Percentiles rank a stretch among this genome's conserved stretches.
Evolutionary conservation across 2,329 filamentous ascomycete genomes (phyloP).

Genomic region (Aspergillus sp.): DNA sequence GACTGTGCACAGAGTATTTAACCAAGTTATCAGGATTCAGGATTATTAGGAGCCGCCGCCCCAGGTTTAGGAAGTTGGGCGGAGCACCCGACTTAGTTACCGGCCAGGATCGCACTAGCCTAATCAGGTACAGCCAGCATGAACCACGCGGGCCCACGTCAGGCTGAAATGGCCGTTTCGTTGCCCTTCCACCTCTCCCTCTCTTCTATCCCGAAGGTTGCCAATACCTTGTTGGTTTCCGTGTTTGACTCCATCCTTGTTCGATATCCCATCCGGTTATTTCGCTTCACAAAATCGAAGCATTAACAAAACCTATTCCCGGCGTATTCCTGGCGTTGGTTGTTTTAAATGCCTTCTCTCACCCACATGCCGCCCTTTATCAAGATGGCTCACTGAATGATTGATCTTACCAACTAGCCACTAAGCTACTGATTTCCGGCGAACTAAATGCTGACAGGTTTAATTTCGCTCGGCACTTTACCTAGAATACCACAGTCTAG

Average conservation of each 20-base stretch:
- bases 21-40: no score
- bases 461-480: neutral
- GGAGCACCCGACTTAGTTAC: no score
- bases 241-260: neutral
- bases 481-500: conserved; percentile 4
- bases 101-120: conserved; percentile 15
- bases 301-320: neutral
- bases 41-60: no score
- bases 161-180: conserved; percentile 22
- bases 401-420: neutral
- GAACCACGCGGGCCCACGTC: conserved; percentile 14
- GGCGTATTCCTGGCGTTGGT: neutral
- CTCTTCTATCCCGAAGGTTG: neutral
- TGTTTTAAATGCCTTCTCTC: neutral
- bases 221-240: neutral
- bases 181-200: conserved; percentile 12
- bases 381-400: neutral
- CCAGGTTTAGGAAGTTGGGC: neutral
- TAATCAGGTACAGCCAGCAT: conserved; percentile 17
- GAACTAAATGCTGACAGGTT: conserved; percentile 1
- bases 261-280: neutral
- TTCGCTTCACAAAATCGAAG: neutral
- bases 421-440: neutral
- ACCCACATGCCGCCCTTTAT: neutral
- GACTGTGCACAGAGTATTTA: no score